Conservation (phyloP, 1,139 yeast genomes). For the Hansenula lynferdii region DNA sequence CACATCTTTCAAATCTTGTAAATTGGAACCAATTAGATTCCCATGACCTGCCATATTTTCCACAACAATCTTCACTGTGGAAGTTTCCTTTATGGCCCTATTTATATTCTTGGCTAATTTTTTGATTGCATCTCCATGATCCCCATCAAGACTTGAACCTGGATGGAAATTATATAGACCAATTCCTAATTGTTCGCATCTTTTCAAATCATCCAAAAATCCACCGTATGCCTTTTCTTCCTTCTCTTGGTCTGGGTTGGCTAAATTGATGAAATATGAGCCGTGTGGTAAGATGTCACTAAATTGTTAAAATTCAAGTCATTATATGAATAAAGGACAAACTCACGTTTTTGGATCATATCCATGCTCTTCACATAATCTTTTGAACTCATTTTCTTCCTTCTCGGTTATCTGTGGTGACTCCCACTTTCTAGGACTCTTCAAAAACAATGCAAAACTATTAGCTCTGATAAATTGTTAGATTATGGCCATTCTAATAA, state of each 20-base stretch:
- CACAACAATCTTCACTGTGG: constrained; percentile 78
- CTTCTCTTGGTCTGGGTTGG: constrained; percentile 83
- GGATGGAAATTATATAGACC: constrained; percentile 94
- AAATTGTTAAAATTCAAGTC: neutral
- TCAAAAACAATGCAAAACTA: constrained; percentile 85
- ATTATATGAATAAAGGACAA: neutral
- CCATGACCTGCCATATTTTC: constrained; percentile 99
- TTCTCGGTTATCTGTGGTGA: constrained; percentile 68
- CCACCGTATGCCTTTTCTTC: constrained; percentile 70
- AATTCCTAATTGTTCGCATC: constrained; percentile 83
- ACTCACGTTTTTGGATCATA: constrained; percentile 57
- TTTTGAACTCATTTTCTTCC: constrained; percentile 64
- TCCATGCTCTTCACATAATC: constrained; percentile 53
- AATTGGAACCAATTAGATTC: constrained; percentile 75
- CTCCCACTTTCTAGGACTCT: constrained; percentile 89
- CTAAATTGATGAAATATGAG: constrained; percentile 85
- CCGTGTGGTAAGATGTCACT: constrained; percentile 87
- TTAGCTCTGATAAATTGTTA: constrained; percentile 49
- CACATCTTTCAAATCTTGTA: constrained; percentile 72
- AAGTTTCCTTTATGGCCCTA: constrained; percentile 66
- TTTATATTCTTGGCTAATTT: constrained; percentile 77
- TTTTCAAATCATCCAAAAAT: constrained; percentile 77
- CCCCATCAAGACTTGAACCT: constrained; percentile 79
- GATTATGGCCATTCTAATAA: constrained; percentile 2
- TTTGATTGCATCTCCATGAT: constrained; percentile 57